Base-by-base conservation (phyloP, 2,329 filamentous ascomycete genomes). In the Colletotrichum sp. region DNA sequence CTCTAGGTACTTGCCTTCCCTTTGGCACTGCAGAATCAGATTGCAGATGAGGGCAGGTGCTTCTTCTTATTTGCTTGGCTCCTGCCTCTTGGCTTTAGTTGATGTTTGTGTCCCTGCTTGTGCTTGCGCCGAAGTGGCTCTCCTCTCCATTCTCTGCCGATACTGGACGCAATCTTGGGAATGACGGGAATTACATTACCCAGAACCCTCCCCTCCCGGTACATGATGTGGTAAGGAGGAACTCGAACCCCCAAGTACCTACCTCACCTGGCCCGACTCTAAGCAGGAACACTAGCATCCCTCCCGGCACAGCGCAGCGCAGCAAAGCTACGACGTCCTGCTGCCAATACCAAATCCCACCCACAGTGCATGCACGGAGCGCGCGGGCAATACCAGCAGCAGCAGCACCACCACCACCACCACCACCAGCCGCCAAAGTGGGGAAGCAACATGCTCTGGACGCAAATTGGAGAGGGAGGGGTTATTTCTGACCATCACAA, bases 351-450 rank as follows among this genome's bases (percentile, higher is more conserved):
- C 30, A 36, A n/a, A 28, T 21, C 60, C 28, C 30, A 63, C n/a
- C 55, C 32, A 75, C 65, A 76, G 71, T 66, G n/a, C 28, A 66
- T 75, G 65, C 60, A 76, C 65, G 74, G 71, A 76, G 74, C 49
- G 74, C 59, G 71, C 71, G 62, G 65, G 36, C 49, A 72, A 26
- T 34, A 44, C 16, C 24, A n/a, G 69, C 69, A 72, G 68, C 32
- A 36, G 13, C 34, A 34, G 12, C 32, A 36, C 12, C 36, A 39
- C 8, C 36, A 36, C 32, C 32, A 34, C 12, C 32, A 34, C 16
- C 36, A 39, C 8, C 39, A 44, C 39, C 39, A 44, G 39, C 39
- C 16, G 18, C 18, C 39, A 21, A 59, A 72, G 73, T 72, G 68
- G 68, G 52, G 52, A 60, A 72, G 18, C 36, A 30, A 72, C 63